phyloP scores from a whole-genome alignment of 163 green algal species.

The Coccomyxa subellipsoidea region DNA sequence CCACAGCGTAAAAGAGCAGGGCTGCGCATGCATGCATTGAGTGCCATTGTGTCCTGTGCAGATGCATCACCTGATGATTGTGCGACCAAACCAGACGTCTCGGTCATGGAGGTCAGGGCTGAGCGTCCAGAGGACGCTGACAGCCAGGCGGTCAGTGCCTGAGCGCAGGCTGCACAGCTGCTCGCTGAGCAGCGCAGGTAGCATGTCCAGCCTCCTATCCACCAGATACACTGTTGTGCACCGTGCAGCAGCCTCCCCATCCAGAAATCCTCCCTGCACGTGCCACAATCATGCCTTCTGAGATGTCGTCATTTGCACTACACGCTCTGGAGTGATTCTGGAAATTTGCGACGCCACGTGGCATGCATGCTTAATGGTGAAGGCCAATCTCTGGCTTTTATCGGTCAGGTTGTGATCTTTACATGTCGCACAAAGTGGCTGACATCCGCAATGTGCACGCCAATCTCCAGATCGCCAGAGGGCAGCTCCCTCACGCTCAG shows the following conservation, averaged over 20 bases:
- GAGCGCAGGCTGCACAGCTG: constrained; percentile 60
- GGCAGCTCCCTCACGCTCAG: constrained; percentile 62
- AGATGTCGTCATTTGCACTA: no score
- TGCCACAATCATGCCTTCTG: constrained; percentile 35
- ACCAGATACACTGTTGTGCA: constrained; percentile 70
- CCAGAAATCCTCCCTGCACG: constrained; percentile 61
- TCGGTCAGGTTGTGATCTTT: no score
- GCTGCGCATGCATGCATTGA: no score
- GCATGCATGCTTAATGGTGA: no score
- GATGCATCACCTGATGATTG: constrained; percentile 53
- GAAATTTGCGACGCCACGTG: no score
- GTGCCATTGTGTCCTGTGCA: background rate
- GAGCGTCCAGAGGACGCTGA: constrained; percentile 82
- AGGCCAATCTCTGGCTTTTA: no score
- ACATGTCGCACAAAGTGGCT: constrained; percentile 76
- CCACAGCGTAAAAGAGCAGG: no score
- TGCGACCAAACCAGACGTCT: constrained; percentile 69
- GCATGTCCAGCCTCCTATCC: constrained; percentile 90
- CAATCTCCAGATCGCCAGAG: constrained; percentile 56
- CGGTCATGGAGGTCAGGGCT: constrained; percentile 37
- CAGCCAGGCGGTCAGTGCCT: constrained; percentile 64
- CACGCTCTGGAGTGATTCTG: no score
- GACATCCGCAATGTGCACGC: constrained; percentile 98
- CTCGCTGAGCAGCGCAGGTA: constrained; percentile 85
- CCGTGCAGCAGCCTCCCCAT: constrained; percentile 72